These are phyloP conservation scores for Prunella vulgaris DNA, from an alignment of 257 asterid species.

Conservation along the genomic window DNA sequence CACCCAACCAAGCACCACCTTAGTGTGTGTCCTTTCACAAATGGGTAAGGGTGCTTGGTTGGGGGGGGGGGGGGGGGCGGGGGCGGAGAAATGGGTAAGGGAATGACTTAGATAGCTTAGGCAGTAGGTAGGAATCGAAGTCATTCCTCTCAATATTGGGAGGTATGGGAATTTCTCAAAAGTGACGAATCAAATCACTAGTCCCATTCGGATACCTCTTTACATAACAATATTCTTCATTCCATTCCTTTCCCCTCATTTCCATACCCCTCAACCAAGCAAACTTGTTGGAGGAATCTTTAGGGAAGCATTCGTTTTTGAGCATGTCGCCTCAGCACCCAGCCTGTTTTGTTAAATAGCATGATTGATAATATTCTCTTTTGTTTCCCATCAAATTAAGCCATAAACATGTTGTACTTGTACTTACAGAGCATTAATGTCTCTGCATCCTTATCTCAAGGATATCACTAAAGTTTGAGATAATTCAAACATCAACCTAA, in stretches of 20 bases:
- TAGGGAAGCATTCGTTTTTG: background rate
- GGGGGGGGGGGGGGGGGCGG: no score
- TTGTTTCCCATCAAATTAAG: background rate
- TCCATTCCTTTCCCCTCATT: no score
- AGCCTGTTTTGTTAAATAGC: background rate
- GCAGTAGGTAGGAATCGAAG: no score
- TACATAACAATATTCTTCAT: no score
- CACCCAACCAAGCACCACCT: background rate
- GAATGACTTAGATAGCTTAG: no score
- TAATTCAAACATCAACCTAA: background rate
- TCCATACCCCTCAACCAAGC: no score
- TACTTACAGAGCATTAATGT: background rate
- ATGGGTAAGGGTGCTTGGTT: background rate
- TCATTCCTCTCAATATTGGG: no score
- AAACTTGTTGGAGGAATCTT: no score
- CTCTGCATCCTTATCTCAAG: conserved; percentile 1
- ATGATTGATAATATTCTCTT: conserved; percentile 7
- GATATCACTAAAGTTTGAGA: background rate
- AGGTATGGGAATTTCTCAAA: no score
- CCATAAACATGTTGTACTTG: background rate
- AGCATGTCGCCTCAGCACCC: background rate
- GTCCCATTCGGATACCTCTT: no score
- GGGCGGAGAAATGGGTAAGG: no score
- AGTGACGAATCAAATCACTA: no score
- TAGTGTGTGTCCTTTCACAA: background rate